These are phyloP conservation scores for Ascochyta rabiei DNA, from an alignment of 2,329 filamentous ascomycete species.

Conservation along the genomic window DNA sequence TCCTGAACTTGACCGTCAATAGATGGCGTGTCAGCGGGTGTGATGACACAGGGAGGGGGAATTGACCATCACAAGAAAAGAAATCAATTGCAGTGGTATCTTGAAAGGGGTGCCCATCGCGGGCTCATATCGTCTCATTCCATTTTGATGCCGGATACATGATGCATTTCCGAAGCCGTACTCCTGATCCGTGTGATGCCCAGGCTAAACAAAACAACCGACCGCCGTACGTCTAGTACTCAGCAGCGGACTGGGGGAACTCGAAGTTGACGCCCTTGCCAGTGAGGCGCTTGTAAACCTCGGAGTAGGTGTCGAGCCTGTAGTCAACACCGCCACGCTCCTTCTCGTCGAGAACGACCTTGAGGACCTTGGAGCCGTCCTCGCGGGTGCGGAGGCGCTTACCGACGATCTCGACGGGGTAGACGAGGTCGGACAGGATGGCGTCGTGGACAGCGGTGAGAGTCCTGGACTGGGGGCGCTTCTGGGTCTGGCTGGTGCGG, in stretches of 20 bases:
- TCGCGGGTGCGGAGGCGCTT: conserved; percentile 99
- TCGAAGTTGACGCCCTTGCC: conserved; percentile 97
- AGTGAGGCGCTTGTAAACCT: conserved; percentile 98
- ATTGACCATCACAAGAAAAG: conserved; percentile 34
- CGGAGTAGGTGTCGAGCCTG: conserved; percentile 98
- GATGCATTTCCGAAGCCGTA: conserved; percentile 48
- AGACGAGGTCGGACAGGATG: conserved; percentile 97
- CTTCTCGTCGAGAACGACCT: conserved; percentile 99
- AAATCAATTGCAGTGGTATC: conserved; percentile 49
- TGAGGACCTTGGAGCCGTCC: conserved; percentile 97
- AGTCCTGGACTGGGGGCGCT: conserved; percentile 96
- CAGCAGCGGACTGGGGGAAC: conserved; percentile 87
- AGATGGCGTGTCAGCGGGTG: conserved; percentile 6
- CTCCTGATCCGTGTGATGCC: conserved; percentile 42
- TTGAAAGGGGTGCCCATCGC: conserved; percentile 33
- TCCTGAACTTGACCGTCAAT: conserved; percentile 68
- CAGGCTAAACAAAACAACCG: conserved; percentile 31
- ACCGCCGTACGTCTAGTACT: conserved; percentile 70
- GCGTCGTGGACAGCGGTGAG: conserved; percentile 98
- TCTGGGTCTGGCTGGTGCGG: conserved; percentile 96
- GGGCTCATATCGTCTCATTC: conserved; percentile 47
- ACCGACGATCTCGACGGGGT: conserved; percentile 99
- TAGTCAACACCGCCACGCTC: conserved; percentile 99
- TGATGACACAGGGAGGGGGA: not conserved
- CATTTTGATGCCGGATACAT: conserved; percentile 49